Evolutionary conservation across 2,329 filamentous ascomycete genomes (phyloP).

Genomic region (Diaporthe ampelina): DNA sequence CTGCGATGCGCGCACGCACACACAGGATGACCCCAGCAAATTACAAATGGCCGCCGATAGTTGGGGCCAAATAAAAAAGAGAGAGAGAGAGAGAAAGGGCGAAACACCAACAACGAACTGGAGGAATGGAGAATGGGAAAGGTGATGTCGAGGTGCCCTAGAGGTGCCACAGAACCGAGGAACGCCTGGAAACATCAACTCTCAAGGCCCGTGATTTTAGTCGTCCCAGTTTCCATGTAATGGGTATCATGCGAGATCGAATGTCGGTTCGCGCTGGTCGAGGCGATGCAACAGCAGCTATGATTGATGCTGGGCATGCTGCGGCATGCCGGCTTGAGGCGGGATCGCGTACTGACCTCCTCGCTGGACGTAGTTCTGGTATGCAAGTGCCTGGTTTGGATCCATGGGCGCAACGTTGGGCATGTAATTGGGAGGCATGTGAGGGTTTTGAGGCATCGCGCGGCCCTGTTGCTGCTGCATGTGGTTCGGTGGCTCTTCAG

Average conservation of each 20-base stretch:
- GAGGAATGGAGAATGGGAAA: slow-evolving; percentile 36
- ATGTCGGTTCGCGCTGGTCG: slow-evolving; percentile 41
- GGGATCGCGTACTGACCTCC: slow-evolving; percentile 84
- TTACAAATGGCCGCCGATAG: slow-evolving; percentile 14
- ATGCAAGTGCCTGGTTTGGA: slow-evolving; percentile 83
- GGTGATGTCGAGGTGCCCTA: slow-evolving; percentile 2
- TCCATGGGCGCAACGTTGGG: slow-evolving; percentile 74
- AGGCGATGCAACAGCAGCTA: slow-evolving; percentile 54
- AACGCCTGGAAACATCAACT: slow-evolving; percentile 61
- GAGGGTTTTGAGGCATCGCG: slow-evolving; percentile 74
- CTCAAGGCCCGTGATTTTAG: slow-evolving; percentile 51
- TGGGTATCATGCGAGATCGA: slow-evolving; percentile 67
- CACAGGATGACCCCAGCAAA: slow-evolving; percentile 30
- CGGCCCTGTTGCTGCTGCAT: slow-evolving; percentile 74
- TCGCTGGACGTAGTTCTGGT: slow-evolving; percentile 85
- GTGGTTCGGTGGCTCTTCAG: slow-evolving; percentile 87
- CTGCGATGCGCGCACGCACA: background rate
- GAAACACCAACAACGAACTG: slow-evolving; percentile 40
- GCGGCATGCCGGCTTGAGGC: slow-evolving; percentile 81
- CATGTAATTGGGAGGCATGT: slow-evolving; percentile 76
- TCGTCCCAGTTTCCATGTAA: slow-evolving; percentile 66
- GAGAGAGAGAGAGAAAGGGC: slow-evolving; percentile 40
- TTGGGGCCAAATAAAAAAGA: background rate
- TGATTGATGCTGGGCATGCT: slow-evolving; percentile 86
- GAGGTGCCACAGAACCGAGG: slow-evolving; percentile 42